Evolutionary conservation across 768 basidiomycete genomes (phyloP), one percentile per base, ranked within the genome.

Genomic region (Nidularia pulvinata): DNA sequence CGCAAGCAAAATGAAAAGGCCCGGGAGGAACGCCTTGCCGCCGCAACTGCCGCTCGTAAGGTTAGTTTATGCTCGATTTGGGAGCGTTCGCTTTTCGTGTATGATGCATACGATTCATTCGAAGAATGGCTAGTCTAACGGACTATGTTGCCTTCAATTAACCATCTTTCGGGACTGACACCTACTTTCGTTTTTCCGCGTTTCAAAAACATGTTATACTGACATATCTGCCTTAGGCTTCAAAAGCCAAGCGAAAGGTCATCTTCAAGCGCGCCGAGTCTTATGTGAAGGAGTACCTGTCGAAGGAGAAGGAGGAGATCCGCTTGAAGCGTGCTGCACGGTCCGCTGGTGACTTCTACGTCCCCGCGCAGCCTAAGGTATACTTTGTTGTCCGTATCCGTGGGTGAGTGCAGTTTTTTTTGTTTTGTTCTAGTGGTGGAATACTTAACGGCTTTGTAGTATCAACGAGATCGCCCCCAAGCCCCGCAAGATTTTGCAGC

Each of bases 401-500:
- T 70, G 96, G 94, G 93, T 95, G 66, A 69, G 91, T 82, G 11
- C 7, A 30, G 19, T 46, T 19, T 58, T 13, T 37, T 22, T 34
- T 51, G 36, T 48, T 16, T 1, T 13, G 35, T 36, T 25, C 39
- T 10, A 6, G 13, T 51, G 16, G 5, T 43, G 45, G 6, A 30
- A 34, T 42, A 14, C 7, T 14, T 14, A 16, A 16, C 13, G 16
- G 30, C 7, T 30, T 30, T 30, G 25, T 60, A 95, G 97, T 96
- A 95, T 99, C 82, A 98, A 98, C 74, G 93, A 98, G 71, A 97
- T 99, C 68, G 94, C 97, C 52, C 97, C 97, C 55, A 99, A 99
- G 78, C 97, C 97, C 66, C 90, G 95, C 70, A 99, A 99, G 83
- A 98, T 99, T 69, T 77, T 99, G 65, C 97, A 99, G 71, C 88